Evolutionary conservation across 257 asterid genomes (phyloP), one percentile per base, ranked within the genome.

Genomic region (Rehmannia glutinosa): DNA sequence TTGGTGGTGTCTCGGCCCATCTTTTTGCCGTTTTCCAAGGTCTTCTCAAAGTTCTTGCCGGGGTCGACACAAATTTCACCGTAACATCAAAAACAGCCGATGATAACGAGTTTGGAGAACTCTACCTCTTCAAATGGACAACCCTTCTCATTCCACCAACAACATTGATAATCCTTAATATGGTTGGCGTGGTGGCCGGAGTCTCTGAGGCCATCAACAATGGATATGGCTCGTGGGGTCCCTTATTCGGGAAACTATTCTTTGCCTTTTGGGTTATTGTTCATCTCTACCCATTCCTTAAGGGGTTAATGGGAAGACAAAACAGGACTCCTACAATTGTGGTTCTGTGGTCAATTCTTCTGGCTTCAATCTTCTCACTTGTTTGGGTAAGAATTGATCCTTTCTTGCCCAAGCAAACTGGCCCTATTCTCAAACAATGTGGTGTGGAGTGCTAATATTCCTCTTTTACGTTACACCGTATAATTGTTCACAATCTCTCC

Each of bases 251-350:
- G 21, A 89, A 87, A 70, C 71, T 89, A n/a, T 87, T 89, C 77
- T 89, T 89, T n/a, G 87, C 96, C 56, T 84, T 89, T 19, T 89
- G 96, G 96, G 97, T 90, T 73, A 90, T 90, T 53, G 88, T 90
- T 50, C 97, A 87, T 78, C 91, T 87, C 45, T 85, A 90, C 64
- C 97, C 97, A 33, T 90, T 90, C 87, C 86, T 90, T 9, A 90
- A 90, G 72, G 97, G 97, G 8, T 65, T 90, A 77, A 87, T 85
- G 94, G 97, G 96, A 61, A 85, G 86, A 73, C 94, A 90, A 59
- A 87, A 90, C 77, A 77, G 91, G 81, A 87, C 94, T 38, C 97
- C 97, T 47, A 90, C 96, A 32, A 87, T 90, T 24, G 91, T 90
- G 49, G 91, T 90, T 55, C 87, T 90, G 6, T 90, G 97, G 97